Percentiles rank a stretch among this genome's conserved stretches.
phyloP scores from a whole-genome alignment of 257 asterid genomes.

The Solanum phureja region DNA sequence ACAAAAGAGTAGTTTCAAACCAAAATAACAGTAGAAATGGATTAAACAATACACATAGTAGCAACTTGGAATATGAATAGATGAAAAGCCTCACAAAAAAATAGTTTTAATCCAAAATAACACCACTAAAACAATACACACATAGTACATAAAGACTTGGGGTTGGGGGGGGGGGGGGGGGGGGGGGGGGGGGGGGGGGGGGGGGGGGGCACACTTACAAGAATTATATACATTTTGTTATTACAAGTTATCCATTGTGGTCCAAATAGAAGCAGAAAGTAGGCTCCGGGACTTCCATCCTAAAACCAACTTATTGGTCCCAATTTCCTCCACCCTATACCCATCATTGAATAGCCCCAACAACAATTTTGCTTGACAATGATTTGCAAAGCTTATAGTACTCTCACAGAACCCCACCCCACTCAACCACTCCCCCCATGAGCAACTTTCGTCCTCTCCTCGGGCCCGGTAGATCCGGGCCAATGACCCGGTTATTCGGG shows the following conservation, averaged over 20 bases:
- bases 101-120: not conserved
- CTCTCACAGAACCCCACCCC: constrained; percentile 28
- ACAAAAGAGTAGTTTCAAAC: not conserved
- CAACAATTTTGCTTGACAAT: constrained; percentile 66
- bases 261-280: constrained; percentile 79
- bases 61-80: not conserved
- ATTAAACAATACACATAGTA: not conserved
- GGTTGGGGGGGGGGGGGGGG: not conserved
- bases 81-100: not conserved
- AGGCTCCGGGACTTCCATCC: constrained; percentile 76
- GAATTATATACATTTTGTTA: not conserved
- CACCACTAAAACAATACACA: not conserved
- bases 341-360: constrained; percentile 74
- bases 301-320: constrained; percentile 44
- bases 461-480: constrained; percentile 33
- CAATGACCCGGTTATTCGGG: constrained; percentile 42
- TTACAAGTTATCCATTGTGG: constrained; percentile 32
- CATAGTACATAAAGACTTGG: not conserved
- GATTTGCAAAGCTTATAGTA: constrained; percentile 55
- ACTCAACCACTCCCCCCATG: constrained; percentile 59
- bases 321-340: constrained; percentile 57
- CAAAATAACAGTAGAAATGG: not conserved
- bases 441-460: constrained; percentile 17
- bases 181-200: not conserved
- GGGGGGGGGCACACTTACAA: not conserved